Evolutionary conservation across 306 rosid species (phyloP), one percentile per base, ranked within the genome.

Genomic region (Malus orientalis): DNA sequence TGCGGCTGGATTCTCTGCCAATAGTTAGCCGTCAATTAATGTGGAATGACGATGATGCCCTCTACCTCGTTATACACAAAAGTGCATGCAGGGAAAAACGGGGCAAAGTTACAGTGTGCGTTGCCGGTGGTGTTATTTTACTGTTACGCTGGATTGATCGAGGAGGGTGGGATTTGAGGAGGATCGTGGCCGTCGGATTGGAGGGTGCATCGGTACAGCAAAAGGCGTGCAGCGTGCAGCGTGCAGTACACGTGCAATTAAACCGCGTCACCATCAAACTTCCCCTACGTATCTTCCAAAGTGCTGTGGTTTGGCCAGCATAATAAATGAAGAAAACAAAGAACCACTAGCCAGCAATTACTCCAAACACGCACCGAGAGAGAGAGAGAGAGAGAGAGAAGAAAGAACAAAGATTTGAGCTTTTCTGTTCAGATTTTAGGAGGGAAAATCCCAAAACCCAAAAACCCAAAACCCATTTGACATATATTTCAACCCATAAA

Each of bases 1-100:
- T 84, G 84, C 75, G 71, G 69, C 86, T 61, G 73, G 87, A 80
- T 76, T 77, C 84, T 76, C 79, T 84, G 55, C 76, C 81, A 29
- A 67, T 20, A 4, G 38, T 42, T 51, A 62, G 84, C 84, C 82
- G 80, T 81, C 80, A 58, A 80, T 25, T 63, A 32, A 4, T 4
- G 0, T 0, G 2, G 18, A 84, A 71, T 77, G 62, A 76, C 85
- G 13, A 42, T 30, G 55, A 13, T 58, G 25, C 82, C 85, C 79
- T 73, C 12, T 45, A 18, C 76, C 53, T 84, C 76, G 79, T 55
- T 69, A 18, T 62, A 62, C 45, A 47, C 71, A 64, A 69, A 76
- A 54, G 75, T 54, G 0, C 13, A 15, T 8, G 25, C 0, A 33
- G n/a, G 42, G 22, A 16, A 47, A 47, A 14, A 4, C 4, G 16